Evolutionary conservation across 2,329 filamentous ascomycete species (phyloP), one percentile per base, ranked within the genome.

Genomic region (Botrytis squamosa): DNA sequence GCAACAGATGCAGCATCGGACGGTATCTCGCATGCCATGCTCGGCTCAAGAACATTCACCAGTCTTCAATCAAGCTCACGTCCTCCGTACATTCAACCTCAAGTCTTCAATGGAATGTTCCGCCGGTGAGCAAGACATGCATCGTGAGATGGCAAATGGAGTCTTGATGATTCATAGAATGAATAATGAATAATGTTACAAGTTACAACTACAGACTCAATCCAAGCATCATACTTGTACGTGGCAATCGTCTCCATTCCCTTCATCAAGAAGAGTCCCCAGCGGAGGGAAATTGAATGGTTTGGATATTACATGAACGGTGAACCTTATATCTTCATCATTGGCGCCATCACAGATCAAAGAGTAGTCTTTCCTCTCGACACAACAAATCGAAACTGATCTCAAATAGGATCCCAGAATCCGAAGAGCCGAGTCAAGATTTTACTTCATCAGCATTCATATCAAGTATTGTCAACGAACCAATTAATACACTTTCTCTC

Each of bases 121-220:
- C 67, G 22, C 36, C 70, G 70, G 59, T 71, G 70, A 71, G 60
- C n/a, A 46, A 71, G 20, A 40, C 60, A 62, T 65, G 70, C 70
- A 71, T 71, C 46, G 59, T 71, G 70, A 55, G 70, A 71, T 71
- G 70, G 59, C 70, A 55, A n/a, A 22, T 16, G 44, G n/a, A 69
- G 49, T 20, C 16, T 29, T 8, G 29, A 33, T 62, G 52, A 55
- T 55, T n/a, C 52, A 55, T 16, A 16, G 59, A 40, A 62, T 49
- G 36, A 57, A 67, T 40, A 40, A 62, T 49, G 36, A 57, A 67
- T 40, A 36, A 25, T 25, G 18, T 10, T 25, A 40, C 29, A 29
- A 29, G 29, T 6, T 33, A 38, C n/a, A 18, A 18, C 42, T 18
- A 44, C 44, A 7, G 18, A 65, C 42, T 44, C 38, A 8, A 22